These are phyloP conservation scores for Hypoxylon sp. DNA, from an alignment of 2,329 filamentous ascomycete genomes.

Conservation along the genomic window DNA sequence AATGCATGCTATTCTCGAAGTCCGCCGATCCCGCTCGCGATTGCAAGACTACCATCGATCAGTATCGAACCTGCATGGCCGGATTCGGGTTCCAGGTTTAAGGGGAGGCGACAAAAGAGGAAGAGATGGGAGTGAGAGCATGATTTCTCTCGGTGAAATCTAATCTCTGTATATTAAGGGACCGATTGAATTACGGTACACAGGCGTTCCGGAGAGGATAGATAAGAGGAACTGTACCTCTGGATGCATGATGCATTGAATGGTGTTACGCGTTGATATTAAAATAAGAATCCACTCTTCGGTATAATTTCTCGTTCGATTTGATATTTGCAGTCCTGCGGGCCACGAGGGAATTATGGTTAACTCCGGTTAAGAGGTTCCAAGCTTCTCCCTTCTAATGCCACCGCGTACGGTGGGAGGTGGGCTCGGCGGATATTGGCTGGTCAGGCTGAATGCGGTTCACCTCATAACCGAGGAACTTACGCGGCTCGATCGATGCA, in stretches of 20 bases:
- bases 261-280: conserved; percentile 36
- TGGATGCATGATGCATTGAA: conserved; percentile 34
- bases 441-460: conserved; percentile 40
- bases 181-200: conserved; percentile 28
- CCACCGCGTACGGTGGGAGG: conserved; percentile 6
- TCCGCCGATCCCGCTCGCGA: conserved; percentile 85
- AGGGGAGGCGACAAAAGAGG: conserved; percentile 24
- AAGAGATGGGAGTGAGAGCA: neutral
- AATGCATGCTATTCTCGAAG: conserved; percentile 98
- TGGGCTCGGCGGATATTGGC: conserved; percentile 38
- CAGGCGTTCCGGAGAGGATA: conserved; percentile 42
- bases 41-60: conserved; percentile 85
- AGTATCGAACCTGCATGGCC: conserved; percentile 93
- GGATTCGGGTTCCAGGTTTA: conserved; percentile 88
- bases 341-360: conserved; percentile 35
- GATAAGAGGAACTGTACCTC: conserved; percentile 28
- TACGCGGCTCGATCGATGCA: conserved; percentile 35
- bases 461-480: conserved; percentile 33
- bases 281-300: conserved; percentile 42
- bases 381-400: conserved; percentile 1
- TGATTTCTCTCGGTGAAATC: conserved; percentile 5
- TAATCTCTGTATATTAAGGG: conserved; percentile 36
- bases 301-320: conserved; percentile 42
- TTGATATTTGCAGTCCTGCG: conserved; percentile 28
- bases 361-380: conserved; percentile 1